Evolutionary conservation across 2,329 filamentous ascomycete species (phyloP), one percentile per base, ranked within the genome.

Genomic region (Nigrospora sphaerica): DNA sequence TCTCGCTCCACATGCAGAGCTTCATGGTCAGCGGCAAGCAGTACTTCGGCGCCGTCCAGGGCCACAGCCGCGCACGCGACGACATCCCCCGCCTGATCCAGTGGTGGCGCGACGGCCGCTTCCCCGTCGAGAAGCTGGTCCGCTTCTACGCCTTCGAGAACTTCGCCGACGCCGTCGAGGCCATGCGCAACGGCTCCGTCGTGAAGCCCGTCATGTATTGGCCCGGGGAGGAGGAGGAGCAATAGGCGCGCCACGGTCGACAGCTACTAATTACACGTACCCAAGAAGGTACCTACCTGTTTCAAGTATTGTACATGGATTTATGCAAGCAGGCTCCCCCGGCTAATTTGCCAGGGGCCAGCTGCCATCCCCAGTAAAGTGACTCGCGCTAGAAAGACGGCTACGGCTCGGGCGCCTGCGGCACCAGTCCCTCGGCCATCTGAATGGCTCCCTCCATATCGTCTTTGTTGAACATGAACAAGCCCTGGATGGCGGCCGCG

Each of bases 401-500:
- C 5, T 28, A 28, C 10, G 2, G 10, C 23, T 28, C 23, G 23
- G 23, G 23, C 23, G 23, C 23, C 4, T 28, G 23, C 23, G 23
- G 23, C 23, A 83, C 75, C 48, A 88, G 67, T 2, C 77, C 80
- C 51, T 87, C 83, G 1, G 84, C 85, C 84, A 87, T 90, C 14
- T 72, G 70, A 53, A 97, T 91, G 13, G 92, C 92, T 2, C 92
- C 90, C 54, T 90, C 77, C 73, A 91, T 86, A 57, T 95, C 79
- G 52, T 85, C 86, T 70, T 98, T 98, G 68, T 97, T 95, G 64
- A 95, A 95, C 63, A 97, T 66, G 65, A 98, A 98, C 39, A 98
- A 68, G 0, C 93, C 93, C 66, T 98, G 93, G 31, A 98, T 81
- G 18, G 90, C 89, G 28, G 93, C 93, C 5, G 92, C 91, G 62